Conservation (phyloP, 2,329 filamentous ascomycete genomes). For the Stylonectria norvegica region DNA sequence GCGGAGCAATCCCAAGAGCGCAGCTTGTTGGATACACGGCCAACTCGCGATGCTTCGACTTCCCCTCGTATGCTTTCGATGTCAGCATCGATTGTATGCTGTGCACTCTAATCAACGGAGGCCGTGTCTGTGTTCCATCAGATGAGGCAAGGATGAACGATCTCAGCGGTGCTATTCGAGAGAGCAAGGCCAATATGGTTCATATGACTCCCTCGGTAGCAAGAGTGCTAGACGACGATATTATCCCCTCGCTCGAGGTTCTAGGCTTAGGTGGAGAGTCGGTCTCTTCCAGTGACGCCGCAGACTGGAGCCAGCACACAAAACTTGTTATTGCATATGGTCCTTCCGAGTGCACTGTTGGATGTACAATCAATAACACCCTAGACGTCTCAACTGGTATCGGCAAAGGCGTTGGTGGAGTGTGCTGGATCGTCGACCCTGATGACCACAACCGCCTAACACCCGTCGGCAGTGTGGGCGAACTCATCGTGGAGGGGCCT, state of each 20-base stretch:
- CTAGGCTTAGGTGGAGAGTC: constrained; percentile 50
- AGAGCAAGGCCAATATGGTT: constrained; percentile 45
- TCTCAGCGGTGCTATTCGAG: constrained; percentile 42
- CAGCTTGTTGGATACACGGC: constrained; percentile 40
- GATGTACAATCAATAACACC: constrained; percentile 47
- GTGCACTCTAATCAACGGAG: constrained; percentile 48
- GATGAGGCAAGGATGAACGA: constrained; percentile 52
- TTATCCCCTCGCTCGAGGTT: constrained; percentile 45
- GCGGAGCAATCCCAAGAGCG: constrained; percentile 42
- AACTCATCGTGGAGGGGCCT: constrained; percentile 55
- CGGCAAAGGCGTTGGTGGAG: constrained; percentile 45
- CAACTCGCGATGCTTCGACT: constrained; percentile 44
- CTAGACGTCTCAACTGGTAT: constrained; percentile 43
- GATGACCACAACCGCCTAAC: constrained; percentile 45
- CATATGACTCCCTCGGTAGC: constrained; percentile 50
- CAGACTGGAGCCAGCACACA: constrained; percentile 44
- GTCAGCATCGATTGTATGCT: constrained; percentile 54
- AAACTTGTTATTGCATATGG: constrained; percentile 52
- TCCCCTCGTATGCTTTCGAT: constrained; percentile 53
- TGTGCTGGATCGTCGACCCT: constrained; percentile 51
- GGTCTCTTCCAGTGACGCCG: constrained; percentile 49
- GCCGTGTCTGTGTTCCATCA: constrained; percentile 52
- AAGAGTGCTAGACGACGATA: constrained; percentile 42
- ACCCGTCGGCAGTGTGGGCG: constrained; percentile 48
- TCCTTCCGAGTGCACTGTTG: constrained; percentile 53